These are phyloP conservation scores for Wallemia mellicola DNA, from an alignment of 1,284 basidiomycete species.

Conservation along the genomic window DNA sequence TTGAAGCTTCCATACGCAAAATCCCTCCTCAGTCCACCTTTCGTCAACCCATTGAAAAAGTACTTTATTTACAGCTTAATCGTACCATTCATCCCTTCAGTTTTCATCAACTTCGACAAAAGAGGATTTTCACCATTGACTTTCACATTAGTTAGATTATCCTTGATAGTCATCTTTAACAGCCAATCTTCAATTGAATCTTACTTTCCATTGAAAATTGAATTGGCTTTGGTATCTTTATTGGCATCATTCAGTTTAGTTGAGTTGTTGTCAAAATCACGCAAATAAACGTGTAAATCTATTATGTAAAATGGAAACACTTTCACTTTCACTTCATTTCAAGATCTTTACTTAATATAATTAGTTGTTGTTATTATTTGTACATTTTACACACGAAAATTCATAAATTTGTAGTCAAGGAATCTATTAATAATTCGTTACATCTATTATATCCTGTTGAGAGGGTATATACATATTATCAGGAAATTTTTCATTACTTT, in stretches of 20 bases:
- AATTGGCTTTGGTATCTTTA: background rate
- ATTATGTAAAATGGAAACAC: background rate
- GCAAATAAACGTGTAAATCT: background rate
- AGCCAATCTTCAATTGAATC: background rate
- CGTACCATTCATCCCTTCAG: background rate
- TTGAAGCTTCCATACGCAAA: background rate
- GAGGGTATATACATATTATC: background rate
- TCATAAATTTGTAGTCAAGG: background rate
- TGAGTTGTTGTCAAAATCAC: background rate
- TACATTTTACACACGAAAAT: background rate
- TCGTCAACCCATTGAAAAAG: background rate
- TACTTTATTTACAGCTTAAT: background rate
- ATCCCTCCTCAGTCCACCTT: background rate
- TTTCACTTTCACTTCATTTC: background rate
- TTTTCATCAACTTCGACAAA: background rate
- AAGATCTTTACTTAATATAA: background rate
- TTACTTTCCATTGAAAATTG: background rate
- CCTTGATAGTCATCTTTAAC: background rate
- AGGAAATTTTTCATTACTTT: background rate
- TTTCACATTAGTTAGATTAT: background rate
- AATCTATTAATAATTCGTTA: background rate
- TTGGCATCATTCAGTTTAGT: background rate
- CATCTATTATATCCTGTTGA: background rate
- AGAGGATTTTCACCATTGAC: background rate
- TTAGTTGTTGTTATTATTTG: background rate